phyloP scores from a whole-genome alignment of 441 rosid species.

The Erysimum cheiri region DNA sequence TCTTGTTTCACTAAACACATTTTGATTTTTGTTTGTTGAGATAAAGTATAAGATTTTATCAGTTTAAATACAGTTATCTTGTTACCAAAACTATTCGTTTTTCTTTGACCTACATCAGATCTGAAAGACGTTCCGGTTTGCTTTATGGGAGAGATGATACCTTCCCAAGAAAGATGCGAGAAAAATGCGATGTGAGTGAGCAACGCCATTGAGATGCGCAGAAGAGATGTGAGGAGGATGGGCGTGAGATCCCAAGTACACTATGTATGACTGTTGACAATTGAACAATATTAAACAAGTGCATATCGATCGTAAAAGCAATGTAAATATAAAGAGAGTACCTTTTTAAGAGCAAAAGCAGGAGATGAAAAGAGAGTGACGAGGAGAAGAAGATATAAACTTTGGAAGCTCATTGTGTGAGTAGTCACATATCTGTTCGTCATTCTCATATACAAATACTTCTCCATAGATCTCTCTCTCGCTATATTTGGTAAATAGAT shows the following conservation, averaged over 20 bases:
- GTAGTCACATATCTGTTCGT: background rate
- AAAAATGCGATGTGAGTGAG: constrained; percentile 49
- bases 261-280: constrained; percentile 53
- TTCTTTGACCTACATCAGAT: background rate
- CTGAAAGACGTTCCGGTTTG: background rate
- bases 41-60: too few relatives aligned
- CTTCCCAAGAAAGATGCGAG: constrained; percentile 58
- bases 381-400: constrained; percentile 45
- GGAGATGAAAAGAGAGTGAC: constrained; percentile 49
- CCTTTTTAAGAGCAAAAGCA: constrained; percentile 60
- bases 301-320: too few relatives aligned
- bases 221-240: constrained; percentile 37
- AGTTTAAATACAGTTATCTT: too few relatives aligned
- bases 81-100: too few relatives aligned
- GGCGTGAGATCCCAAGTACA: constrained; percentile 59
- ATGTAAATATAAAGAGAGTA: too few relatives aligned
- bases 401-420: constrained; percentile 27
- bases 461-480: constrained; percentile 21
- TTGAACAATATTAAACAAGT: background rate
- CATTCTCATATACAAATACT: constrained; percentile 19
- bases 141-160: constrained; percentile 34
- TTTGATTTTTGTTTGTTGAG: background rate
- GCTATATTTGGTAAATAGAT: constrained; percentile 28
- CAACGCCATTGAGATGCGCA: constrained; percentile 39
- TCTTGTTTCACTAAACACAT: background rate